Evolutionary conservation across 495 filamentous ascomycete species (phyloP).

Genomic region (Lophiotrema nucula): DNA sequence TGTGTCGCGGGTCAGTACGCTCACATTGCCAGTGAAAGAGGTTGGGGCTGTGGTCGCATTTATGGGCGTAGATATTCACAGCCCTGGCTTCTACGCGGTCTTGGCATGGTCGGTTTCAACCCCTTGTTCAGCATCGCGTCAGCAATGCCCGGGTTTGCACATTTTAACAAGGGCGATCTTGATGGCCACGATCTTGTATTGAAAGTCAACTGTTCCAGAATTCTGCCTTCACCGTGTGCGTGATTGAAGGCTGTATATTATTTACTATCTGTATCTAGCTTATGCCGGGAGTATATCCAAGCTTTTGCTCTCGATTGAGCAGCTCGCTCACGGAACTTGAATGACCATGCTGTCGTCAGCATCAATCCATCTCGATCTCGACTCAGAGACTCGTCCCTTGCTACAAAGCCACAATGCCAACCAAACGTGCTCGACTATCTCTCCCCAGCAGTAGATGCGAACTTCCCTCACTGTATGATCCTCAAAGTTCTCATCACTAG

Average conservation of each 20-base stretch:
- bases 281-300: no score
- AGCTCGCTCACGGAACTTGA: slow-evolving; percentile 8
- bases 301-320: no score
- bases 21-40: slow-evolving; percentile 9
- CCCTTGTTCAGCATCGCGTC: not conserved
- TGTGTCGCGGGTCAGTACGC: not conserved
- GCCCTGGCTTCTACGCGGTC: no score
- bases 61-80: no score
- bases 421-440: slow-evolving; percentile 28
- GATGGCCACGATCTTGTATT: no score
- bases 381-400: slow-evolving; percentile 3
- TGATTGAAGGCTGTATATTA: no score
- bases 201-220: no score
- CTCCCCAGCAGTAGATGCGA: slow-evolving; percentile 30
- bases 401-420: slow-evolving; percentile 21
- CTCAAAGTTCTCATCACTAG: not conserved
- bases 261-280: no score
- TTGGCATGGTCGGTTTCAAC: no score
- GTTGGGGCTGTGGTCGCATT: not conserved
- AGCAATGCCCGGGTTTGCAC: not conserved
- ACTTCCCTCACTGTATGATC: slow-evolving; percentile 8
- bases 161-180: not conserved
- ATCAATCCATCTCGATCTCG: slow-evolving; percentile 23
- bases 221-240: no score
- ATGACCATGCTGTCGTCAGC: slow-evolving; percentile 20